Evolutionary conservation across 2,329 filamentous ascomycete genomes (phyloP).

Genomic region (Cytospora chrysosperma): DNA sequence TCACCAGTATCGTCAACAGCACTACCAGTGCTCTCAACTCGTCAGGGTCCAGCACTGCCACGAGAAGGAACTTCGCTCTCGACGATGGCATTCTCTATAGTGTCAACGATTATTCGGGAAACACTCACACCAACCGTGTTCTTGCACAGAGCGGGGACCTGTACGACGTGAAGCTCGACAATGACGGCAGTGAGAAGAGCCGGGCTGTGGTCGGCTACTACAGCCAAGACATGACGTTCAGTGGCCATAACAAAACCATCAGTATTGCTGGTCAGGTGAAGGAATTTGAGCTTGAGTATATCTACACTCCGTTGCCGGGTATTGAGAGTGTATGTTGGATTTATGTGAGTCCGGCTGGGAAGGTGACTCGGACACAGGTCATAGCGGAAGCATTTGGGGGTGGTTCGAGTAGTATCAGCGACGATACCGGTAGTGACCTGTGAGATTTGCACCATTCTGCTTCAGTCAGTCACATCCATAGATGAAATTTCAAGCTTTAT

Average conservation of each 20-base stretch:
- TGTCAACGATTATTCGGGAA: conserved; percentile 58
- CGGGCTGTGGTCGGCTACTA: conserved; percentile 49
- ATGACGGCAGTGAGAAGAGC: conserved; percentile 47
- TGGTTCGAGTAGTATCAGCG: conserved; percentile 50
- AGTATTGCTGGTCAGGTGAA: conserved; percentile 42
- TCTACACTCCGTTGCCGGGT: conserved; percentile 51
- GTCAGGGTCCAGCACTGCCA: conserved; percentile 19
- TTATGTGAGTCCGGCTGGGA: conserved; percentile 46
- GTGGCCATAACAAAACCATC: conserved; percentile 49
- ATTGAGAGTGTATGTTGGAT: conserved; percentile 47
- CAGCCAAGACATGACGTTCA: conserved; percentile 52
- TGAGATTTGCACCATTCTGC: conserved; percentile 1
- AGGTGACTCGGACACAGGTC: conserved; percentile 50
- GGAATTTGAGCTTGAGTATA: conserved; percentile 52
- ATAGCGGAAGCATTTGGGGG: conserved; percentile 53
- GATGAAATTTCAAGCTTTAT: too few relatives aligned
- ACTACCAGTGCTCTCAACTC: conserved; percentile 31
- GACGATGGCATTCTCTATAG: conserved; percentile 48
- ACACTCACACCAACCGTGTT: conserved; percentile 55
- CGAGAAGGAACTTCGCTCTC: conserved; percentile 26
- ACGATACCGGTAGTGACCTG: conserved; percentile 31
- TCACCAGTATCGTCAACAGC: conserved; percentile 48
- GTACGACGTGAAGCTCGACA: conserved; percentile 53
- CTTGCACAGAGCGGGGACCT: conserved; percentile 55
- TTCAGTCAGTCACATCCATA: too few relatives aligned